These are phyloP conservation scores for Amaranthus cruentus DNA, from an alignment of 148 eudicot species.

Conservation along the genomic window DNA sequence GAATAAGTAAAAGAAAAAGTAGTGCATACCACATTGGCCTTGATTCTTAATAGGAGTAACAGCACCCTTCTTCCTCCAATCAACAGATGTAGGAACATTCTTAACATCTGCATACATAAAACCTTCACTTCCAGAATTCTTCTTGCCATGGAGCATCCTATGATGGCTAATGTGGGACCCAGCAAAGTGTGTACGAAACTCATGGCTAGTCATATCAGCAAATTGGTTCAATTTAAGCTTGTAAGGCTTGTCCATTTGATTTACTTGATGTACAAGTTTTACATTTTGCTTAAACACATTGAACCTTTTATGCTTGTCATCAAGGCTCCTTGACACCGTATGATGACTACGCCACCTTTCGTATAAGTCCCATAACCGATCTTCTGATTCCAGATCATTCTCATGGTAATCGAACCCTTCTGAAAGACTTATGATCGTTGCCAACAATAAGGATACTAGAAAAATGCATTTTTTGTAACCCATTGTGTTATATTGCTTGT, in stretches of 20 bases:
- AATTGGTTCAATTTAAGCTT: conserved; percentile 81
- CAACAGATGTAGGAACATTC: conserved; percentile 53
- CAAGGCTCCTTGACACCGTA: conserved; percentile 63
- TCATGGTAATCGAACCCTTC: conserved; percentile 62
- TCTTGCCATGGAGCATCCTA: conserved; percentile 52
- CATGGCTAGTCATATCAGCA: conserved; percentile 84
- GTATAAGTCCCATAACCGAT: conserved; percentile 69
- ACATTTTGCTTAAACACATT: conserved; percentile 89
- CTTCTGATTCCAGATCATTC: conserved; percentile 74
- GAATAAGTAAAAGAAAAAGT: not conserved
- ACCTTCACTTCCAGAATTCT: conserved; percentile 10
- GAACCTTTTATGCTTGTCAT: conserved; percentile 68
- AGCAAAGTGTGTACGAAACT: conserved; percentile 53
- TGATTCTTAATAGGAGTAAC: conserved; percentile 74
- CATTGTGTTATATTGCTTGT: conserved; percentile 18
- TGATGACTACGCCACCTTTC: conserved; percentile 98
- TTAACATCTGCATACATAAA: conserved; percentile 65
- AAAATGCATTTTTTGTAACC: conserved; percentile 40
- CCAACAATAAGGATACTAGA: conserved; percentile 41
- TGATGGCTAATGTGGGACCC: conserved; percentile 69
- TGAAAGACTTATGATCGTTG: conserved; percentile 38
- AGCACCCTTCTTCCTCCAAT: conserved; percentile 86
- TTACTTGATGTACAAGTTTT: conserved; percentile 46
- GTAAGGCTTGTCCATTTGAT: conserved; percentile 80
- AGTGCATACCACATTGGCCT: conserved; percentile 77